Evolutionary conservation across 192 early-diverging fungal species (phyloP).

Genomic region (Podila epicladia): DNA sequence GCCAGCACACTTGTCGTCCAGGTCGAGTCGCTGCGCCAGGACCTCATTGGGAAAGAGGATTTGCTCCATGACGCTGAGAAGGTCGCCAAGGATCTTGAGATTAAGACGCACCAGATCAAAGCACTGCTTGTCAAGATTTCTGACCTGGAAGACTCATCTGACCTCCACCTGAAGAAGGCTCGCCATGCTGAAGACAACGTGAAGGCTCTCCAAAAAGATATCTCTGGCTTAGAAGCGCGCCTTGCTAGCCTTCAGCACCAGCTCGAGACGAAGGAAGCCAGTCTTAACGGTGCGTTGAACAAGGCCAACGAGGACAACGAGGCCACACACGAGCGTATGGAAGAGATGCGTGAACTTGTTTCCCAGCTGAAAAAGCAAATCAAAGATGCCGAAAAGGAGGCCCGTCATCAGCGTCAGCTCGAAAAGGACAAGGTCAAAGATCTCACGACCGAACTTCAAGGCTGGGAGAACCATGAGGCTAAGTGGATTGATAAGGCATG

Average conservation of each 20-base stretch:
- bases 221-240: background rate
- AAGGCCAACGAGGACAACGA: slow-evolving; percentile 16
- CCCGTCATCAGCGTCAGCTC: background rate
- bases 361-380: slow-evolving; percentile 6
- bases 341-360: slow-evolving; percentile 1
- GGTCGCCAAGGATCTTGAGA: slow-evolving; percentile 1
- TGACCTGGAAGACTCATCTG: slow-evolving; percentile 8
- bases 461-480: slow-evolving; percentile 35
- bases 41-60: slow-evolving; percentile 1
- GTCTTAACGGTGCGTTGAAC: slow-evolving; percentile 1
- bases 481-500: slow-evolving; percentile 24
- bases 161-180: background rate
- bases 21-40: slow-evolving; percentile 21
- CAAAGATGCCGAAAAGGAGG: slow-evolving; percentile 12
- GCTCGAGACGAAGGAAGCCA: slow-evolving; percentile 12
- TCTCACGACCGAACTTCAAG: slow-evolving; percentile 10
- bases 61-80: slow-evolving; percentile 3
- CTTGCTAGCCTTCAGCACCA: slow-evolving; percentile 5
- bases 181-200: slow-evolving; percentile 7
- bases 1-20: slow-evolving; percentile 27
- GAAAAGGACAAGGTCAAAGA: slow-evolving; percentile 9
- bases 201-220: slow-evolving; percentile 13
- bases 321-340: background rate
- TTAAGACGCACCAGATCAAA: slow-evolving; percentile 6
- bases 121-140: slow-evolving; percentile 12